Base-by-base conservation (phyloP, 2,329 filamentous ascomycete species). In the Colletotrichum orchidophilum region DNA sequence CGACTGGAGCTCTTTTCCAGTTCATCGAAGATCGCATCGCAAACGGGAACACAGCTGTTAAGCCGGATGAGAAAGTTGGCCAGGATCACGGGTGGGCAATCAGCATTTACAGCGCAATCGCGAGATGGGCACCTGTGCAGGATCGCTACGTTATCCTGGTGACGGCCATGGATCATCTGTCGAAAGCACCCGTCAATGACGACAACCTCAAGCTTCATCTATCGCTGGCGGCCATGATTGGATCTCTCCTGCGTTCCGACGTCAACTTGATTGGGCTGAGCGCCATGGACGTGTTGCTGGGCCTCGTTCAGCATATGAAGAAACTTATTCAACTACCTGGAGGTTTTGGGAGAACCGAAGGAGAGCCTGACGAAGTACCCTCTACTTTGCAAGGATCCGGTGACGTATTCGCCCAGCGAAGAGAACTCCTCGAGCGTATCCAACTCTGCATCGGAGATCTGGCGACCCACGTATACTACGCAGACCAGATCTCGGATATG, bases 401-500 rank as follows among this genome's bases (percentile, higher is more conserved):
- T 62, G 74, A 82, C 31, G 79, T 83, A 13, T 79, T 82, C 31
- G 80, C 86, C 7, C 87, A 92, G 67, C 87, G 91, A 60, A 86
- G 87, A 73, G 87, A 91, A 74, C 85, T 98, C 18, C 83, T 97
- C 31, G 81, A 85, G 39, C 89, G 91, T 35, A 87, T 98, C 18
- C 71, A 73, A n/a, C 87, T 89, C 75, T 97, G 94, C 81, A 95
- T 98, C 72, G 94, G 94, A n/a, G 91, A 95, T 78, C 85, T 99
- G 31, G 95, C 95, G 2, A 97, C 94, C 0, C 96, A 99, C 78
- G 92, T 98, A 35, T 99, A 99, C 84, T 99, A 99, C 79, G 94
- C 94, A 1, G 96, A 98, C 76, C 96, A 99, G 81, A 94, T 98
- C 66, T 91, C 93, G 1, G 96, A 99, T 81, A 98, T 98, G 94